Percentiles rank a stretch among this genome's conserved stretches.
Evolutionary conservation across 176 grass and related monocot genomes (phyloP).

Genomic region (Paspalum vaginatum): DNA sequence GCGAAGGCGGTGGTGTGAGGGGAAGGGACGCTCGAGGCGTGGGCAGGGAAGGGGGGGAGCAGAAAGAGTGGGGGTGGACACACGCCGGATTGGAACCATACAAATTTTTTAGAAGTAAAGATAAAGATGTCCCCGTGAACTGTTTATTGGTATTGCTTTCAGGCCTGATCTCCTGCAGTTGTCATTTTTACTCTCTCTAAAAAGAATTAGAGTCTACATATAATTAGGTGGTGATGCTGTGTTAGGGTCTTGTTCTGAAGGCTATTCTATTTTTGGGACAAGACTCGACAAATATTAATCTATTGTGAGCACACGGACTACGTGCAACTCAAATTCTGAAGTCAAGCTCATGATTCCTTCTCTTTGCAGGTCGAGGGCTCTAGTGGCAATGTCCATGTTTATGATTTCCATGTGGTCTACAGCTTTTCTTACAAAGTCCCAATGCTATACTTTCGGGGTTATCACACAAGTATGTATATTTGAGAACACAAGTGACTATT

Average conservation of each 20-base stretch:
- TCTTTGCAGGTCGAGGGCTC: conserved; percentile 57
- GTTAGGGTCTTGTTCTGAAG: not conserved
- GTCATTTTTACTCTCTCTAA: not conserved
- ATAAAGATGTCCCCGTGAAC: too few species aligned
- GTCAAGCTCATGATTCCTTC: conserved; percentile 13
- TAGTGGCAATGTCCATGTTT: conserved; percentile 52
- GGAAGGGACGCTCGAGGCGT: too few species aligned
- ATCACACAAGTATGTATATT: conserved; percentile 62
- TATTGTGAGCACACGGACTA: not conserved
- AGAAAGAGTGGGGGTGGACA: too few species aligned
- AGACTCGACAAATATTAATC: not conserved
- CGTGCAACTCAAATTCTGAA: not conserved
- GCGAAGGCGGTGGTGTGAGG: too few species aligned
- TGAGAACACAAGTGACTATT: too few species aligned
- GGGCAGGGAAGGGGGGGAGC: too few species aligned
- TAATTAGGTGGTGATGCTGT: not conserved
- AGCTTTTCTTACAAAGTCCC: conserved; percentile 85
- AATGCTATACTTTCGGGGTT: conserved; percentile 80
- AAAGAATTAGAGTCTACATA: not conserved
- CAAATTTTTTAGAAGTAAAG: too few species aligned
- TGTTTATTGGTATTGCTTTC: conserved; percentile 14
- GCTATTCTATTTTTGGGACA: not conserved
- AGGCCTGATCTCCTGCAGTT: not conserved
- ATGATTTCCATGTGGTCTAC: conserved; percentile 91
- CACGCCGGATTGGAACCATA: too few species aligned